Conservation (phyloP, 768 basidiomycete species). For the Russula sp. region DNA sequence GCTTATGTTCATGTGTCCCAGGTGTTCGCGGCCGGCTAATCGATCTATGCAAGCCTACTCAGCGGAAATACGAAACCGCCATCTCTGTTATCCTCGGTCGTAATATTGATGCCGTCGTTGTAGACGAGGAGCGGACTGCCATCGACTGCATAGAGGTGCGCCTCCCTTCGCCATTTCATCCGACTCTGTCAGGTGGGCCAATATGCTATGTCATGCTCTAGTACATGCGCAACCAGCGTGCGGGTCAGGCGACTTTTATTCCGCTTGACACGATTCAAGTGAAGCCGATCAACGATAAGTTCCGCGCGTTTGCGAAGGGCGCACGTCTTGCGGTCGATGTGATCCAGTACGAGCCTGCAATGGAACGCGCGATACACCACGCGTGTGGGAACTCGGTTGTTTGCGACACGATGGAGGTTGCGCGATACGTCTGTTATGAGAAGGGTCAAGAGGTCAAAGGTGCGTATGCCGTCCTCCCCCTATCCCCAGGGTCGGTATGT, state of each 20-base stretch:
- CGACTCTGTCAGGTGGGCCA: background rate
- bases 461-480: conserved; percentile 36
- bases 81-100: conserved; percentile 90
- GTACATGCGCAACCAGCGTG: conserved; percentile 94
- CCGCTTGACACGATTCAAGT: conserved; percentile 97
- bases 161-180: background rate
- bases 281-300: conserved; percentile 92
- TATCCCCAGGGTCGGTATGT: background rate
- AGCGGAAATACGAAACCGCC: conserved; percentile 87
- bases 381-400: conserved; percentile 94
- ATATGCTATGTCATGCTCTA: conserved; percentile 35
- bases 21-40: conserved; percentile 91
- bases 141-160: conserved; percentile 94
- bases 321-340: conserved; percentile 61
- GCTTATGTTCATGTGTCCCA: conserved; percentile 33
- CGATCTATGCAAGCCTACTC: conserved; percentile 92
- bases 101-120: conserved; percentile 93
- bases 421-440: conserved; percentile 86
- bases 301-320: conserved; percentile 83
- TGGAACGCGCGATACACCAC: conserved; percentile 94
- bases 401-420: conserved; percentile 94
- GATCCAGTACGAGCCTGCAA: conserved; percentile 61
- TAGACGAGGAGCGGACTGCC: conserved; percentile 94
- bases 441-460: conserved; percentile 97
- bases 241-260: conserved; percentile 95